phyloP scores from a whole-genome alignment of 1,139 yeast species.

The Wickerhamiella infanticola region DNA sequence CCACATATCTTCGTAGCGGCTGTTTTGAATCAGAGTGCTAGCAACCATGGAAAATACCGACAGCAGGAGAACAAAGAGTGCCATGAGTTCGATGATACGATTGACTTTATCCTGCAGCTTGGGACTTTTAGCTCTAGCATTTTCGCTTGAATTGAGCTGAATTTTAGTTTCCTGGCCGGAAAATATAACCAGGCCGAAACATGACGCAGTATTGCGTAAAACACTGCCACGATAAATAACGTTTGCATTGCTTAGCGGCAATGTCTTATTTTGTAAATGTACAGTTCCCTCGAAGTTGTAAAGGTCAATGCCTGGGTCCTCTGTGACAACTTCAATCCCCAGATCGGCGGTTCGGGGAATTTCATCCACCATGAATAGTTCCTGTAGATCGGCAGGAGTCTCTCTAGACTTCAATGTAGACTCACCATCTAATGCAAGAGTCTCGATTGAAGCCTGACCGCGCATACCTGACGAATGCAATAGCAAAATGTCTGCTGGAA shows the following conservation, averaged over 20 bases:
- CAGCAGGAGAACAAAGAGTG: conserved; percentile 53
- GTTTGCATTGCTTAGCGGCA: conserved; percentile 66
- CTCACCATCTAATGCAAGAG: conserved; percentile 97
- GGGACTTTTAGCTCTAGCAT: conserved; percentile 87
- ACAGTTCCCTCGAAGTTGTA: conserved; percentile 83
- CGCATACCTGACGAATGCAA: conserved; percentile 50
- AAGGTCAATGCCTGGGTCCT: conserved; percentile 82
- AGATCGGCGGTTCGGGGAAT: neutral
- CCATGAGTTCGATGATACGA: conserved; percentile 76
- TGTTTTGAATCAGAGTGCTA: conserved; percentile 27
- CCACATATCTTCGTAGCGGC: conserved; percentile 36
- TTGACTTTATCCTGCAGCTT: conserved; percentile 74
- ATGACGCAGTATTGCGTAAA: conserved; percentile 60
- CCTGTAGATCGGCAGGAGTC: conserved; percentile 40
- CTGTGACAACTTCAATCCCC: conserved; percentile 34
- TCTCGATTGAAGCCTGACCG: conserved; percentile 73
- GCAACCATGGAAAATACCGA: conserved; percentile 77
- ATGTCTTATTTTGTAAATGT: conserved; percentile 20
- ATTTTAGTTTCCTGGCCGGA: conserved; percentile 95
- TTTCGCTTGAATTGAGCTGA: conserved; percentile 82
- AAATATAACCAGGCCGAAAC: conserved; percentile 70
- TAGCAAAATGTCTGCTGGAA: conserved; percentile 77
- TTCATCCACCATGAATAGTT: conserved; percentile 9
- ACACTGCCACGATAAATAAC: conserved; percentile 80
- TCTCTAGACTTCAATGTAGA: conserved; percentile 67